These are phyloP conservation scores for Populus trichocarpa DNA, from an alignment of 441 rosid genomes.

Conservation along the genomic window DNA sequence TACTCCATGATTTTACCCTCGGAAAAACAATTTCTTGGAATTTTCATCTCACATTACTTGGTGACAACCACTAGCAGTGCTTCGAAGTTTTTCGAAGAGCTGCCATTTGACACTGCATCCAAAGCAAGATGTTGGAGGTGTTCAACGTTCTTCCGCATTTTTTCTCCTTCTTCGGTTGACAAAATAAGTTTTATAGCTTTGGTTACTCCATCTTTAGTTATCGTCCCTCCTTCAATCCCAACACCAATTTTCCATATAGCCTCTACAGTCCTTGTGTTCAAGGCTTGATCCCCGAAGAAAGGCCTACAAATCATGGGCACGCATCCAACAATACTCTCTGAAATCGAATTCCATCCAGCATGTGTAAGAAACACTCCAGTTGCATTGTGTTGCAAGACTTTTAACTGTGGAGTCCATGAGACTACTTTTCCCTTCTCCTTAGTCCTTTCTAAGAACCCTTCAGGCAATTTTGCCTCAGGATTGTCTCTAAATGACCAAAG, in stretches of 20 bases:
- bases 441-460: constrained; percentile 28
- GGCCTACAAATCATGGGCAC: constrained; percentile 53
- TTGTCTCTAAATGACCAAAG: constrained; percentile 53
- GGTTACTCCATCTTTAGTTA: constrained; percentile 25
- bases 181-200: constrained; percentile 25
- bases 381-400: constrained; percentile 32
- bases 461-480: constrained; percentile 22
- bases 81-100: constrained; percentile 31
- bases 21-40: neutral
- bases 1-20: neutral
- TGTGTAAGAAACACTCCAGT: constrained; percentile 45
- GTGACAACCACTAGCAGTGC: constrained; percentile 26
- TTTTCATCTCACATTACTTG: neutral
- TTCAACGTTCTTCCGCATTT: constrained; percentile 28
- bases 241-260: constrained; percentile 35
- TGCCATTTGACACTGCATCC: constrained; percentile 34
- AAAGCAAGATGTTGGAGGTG: constrained; percentile 25
- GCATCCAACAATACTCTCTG: constrained; percentile 38
- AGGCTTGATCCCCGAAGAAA: constrained; percentile 41
- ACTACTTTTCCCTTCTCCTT: constrained; percentile 35
- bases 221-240: constrained; percentile 31
- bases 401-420: constrained; percentile 47
- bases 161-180: constrained; percentile 27
- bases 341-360: constrained; percentile 48
- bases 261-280: constrained; percentile 35